Conservation (phyloP, 108 stramenopile species). For the Nitzschia inconspicua region DNA sequence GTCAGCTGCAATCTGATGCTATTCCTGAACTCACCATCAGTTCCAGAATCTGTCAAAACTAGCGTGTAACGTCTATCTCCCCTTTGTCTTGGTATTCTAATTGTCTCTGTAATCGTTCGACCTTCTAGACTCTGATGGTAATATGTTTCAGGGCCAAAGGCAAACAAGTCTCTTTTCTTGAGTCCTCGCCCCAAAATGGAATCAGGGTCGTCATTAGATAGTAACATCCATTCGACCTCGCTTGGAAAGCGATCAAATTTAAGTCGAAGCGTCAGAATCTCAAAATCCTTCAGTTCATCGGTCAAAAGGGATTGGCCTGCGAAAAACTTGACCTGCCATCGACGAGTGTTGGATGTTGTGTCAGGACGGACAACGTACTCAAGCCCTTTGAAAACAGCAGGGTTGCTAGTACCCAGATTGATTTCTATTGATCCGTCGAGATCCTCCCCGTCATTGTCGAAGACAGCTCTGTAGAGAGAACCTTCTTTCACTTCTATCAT, state of each 20-base stretch:
- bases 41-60: conserved; percentile 16
- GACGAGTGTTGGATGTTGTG: background rate
- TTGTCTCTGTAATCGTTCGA: background rate
- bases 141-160: conserved; percentile 6
- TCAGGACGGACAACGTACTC: conserved; percentile 1
- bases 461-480: conserved; percentile 16
- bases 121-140: background rate
- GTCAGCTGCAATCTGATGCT: background rate
- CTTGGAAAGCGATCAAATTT: conserved; percentile 13
- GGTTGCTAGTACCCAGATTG: conserved; percentile 1
- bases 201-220: background rate
- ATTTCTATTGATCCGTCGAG: conserved; percentile 15
- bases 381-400: background rate
- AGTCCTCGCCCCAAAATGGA: no score
- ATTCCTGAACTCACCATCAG: conserved; percentile 15
- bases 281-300: background rate
- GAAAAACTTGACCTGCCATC: conserved; percentile 5
- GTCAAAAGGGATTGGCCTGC: conserved; percentile 1
- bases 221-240: conserved; percentile 30
- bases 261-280: conserved; percentile 1
- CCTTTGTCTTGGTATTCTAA: conserved; percentile 3
- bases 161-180: conserved; percentile 15
- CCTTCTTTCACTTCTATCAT: conserved; percentile 8
- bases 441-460: conserved; percentile 11
- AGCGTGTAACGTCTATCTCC: conserved; percentile 12